Conservation (phyloP, 768 basidiomycete genomes). For the Phlegmacium glaucopus region DNA sequence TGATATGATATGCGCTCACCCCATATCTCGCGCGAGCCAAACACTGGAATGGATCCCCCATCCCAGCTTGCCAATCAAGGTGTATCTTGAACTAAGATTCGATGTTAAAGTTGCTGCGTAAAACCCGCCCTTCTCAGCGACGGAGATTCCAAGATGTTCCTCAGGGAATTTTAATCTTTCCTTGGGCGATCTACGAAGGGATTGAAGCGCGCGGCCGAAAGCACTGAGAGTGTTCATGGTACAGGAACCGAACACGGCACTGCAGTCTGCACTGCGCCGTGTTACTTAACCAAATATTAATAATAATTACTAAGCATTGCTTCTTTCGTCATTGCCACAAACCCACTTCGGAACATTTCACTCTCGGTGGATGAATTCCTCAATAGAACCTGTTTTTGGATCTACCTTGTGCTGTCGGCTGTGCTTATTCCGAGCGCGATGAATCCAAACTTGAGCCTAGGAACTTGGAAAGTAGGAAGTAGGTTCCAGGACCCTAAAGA, state of each 20-base stretch:
- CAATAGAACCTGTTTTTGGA: no score
- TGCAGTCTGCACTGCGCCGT: no score
- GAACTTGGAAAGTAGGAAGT: no score
- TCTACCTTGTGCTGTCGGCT: no score
- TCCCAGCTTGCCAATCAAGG: constrained; percentile 53
- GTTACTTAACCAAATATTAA: no score
- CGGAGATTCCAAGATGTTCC: constrained; percentile 14
- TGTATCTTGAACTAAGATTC: constrained; percentile 31
- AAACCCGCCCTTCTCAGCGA: constrained; percentile 11
- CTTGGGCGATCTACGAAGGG: constrained; percentile 3
- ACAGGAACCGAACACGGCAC: background rate
- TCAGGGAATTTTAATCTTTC: constrained; percentile 11
- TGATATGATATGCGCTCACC: constrained; percentile 20
- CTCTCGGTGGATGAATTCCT: no score
- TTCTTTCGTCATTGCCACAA: no score
- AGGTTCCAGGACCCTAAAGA: no score
- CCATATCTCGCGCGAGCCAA: constrained; percentile 38
- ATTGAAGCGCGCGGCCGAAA: background rate
- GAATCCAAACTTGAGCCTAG: no score
- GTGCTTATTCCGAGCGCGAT: no score
- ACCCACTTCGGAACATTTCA: no score
- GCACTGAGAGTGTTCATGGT: background rate
- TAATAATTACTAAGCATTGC: no score
- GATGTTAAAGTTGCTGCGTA: constrained; percentile 7
- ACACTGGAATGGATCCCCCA: constrained; percentile 45